Percentiles rank a stretch among this genome's conserved stretches.
Evolutionary conservation across 208 protist genomes (phyloP).

Genomic region (Wallacemonas rigidus): DNA sequence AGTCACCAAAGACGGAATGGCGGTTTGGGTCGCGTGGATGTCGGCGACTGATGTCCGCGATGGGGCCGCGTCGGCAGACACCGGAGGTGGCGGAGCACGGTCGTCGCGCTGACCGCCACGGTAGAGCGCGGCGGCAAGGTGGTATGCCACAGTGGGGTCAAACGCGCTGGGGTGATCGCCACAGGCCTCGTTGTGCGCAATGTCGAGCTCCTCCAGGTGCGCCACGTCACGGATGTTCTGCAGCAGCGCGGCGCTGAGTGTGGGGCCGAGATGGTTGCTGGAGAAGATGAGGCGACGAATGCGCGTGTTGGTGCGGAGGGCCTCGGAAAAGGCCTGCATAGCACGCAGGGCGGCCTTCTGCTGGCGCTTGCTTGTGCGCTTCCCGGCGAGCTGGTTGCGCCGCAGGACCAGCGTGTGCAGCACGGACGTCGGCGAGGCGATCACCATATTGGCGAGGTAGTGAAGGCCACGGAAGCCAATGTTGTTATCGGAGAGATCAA

Average conservation of each 20-base stretch:
- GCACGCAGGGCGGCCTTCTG: conserved; percentile 44
- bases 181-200: conserved; percentile 71
- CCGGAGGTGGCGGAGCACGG: too few species aligned
- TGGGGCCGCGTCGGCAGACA: too few species aligned
- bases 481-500: conserved; percentile 81
- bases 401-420: conserved; percentile 66
- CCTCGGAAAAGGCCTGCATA: conserved; percentile 50
- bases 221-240: conserved; percentile 39
- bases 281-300: conserved; percentile 65
- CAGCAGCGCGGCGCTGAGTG: conserved; percentile 57
- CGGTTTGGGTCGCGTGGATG: background rate
- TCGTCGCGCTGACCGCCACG: background rate
- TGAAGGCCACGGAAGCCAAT: conserved; percentile 74
- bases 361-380: conserved; percentile 26
- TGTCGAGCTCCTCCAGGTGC: conserved; percentile 73
- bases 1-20: conserved; percentile 30
- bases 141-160: conserved; percentile 40
- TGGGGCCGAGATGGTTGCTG: conserved; percentile 78
- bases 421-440: conserved; percentile 35
- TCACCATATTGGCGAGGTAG: conserved; percentile 65
- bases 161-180: conserved; percentile 53
- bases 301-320: conserved; percentile 46
- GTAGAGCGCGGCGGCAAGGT: conserved; percentile 60
- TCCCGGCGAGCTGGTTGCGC: conserved; percentile 41
- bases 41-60: background rate